Conservation (phyloP, 1,284 basidiomycete genomes). For the Malassezia arunalokei region DNA sequence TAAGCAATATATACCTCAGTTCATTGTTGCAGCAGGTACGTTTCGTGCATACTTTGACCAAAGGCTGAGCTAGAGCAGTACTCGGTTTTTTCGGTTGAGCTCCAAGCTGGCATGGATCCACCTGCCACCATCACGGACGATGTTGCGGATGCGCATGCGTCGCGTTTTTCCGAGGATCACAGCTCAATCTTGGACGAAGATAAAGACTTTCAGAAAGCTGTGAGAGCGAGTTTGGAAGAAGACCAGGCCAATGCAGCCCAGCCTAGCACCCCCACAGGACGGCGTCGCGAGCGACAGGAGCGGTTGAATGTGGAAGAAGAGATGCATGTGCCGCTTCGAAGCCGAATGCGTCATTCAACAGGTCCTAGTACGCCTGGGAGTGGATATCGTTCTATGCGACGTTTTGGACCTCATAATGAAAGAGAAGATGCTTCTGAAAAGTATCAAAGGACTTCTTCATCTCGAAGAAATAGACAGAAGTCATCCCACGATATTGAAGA, state of each 20-base stretch:
- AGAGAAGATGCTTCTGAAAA: not conserved
- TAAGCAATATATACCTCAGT: constrained; percentile 35
- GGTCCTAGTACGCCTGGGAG: not conserved
- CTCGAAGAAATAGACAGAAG: too few species aligned
- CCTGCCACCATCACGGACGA: constrained; percentile 4
- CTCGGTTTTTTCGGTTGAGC: constrained; percentile 34
- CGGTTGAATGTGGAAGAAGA: constrained; percentile 13
- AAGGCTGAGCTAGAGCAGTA: constrained; percentile 34
- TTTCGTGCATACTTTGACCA: not conserved
- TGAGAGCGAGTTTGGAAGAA: constrained; percentile 27
- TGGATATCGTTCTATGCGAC: constrained; percentile 2
- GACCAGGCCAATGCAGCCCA: not conserved
- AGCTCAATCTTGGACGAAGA: constrained; percentile 13
- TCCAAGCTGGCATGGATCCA: not conserved
- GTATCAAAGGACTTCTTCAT: not conserved
- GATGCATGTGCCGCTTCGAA: not conserved
- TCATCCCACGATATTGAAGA: not conserved
- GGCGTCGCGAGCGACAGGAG: constrained; percentile 17
- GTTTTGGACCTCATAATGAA: not conserved
- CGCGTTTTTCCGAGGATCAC: not conserved
- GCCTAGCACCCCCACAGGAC: constrained; percentile 14
- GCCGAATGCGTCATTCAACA: not conserved
- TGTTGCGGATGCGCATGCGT: not conserved
- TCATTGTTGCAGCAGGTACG: constrained; percentile 31
- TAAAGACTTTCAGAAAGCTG: constrained; percentile 31